phyloP scores from a whole-genome alignment of 768 basidiomycete species.

The Lentinula detonsa region DNA sequence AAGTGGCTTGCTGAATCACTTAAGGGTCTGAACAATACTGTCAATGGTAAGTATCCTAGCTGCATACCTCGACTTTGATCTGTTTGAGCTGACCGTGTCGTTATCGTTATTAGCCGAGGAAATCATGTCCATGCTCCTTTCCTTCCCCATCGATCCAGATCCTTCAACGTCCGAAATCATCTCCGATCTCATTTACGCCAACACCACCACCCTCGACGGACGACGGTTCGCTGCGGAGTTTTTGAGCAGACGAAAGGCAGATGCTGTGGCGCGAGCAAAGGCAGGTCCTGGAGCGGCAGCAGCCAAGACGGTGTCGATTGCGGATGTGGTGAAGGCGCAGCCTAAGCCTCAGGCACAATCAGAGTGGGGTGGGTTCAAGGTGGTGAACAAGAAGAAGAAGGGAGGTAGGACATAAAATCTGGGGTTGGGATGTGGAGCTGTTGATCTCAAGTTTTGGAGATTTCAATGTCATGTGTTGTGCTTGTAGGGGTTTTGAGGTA shows the following conservation, averaged over 20 bases:
- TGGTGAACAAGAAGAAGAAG: slow-evolving; percentile 95
- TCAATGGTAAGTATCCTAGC: slow-evolving; percentile 49
- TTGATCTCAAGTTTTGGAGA: neutral
- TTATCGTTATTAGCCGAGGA: slow-evolving; percentile 68
- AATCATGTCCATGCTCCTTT: slow-evolving; percentile 90
- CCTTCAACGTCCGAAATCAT: slow-evolving; percentile 84
- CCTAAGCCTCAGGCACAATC: slow-evolving; percentile 66
- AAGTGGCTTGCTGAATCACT: slow-evolving; percentile 86
- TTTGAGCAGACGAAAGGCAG: slow-evolving; percentile 78
- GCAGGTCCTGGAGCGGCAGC: slow-evolving; percentile 25
- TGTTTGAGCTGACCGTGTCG: slow-evolving; percentile 6
- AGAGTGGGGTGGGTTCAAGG: slow-evolving; percentile 88
- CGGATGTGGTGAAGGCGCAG: slow-evolving; percentile 86
- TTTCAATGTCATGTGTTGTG: neutral
- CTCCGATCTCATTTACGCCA: slow-evolving; percentile 90
- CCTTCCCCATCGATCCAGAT: slow-evolving; percentile 89
- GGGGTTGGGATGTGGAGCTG: neutral
- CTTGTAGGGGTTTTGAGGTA: too few relatives aligned
- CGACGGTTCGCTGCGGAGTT: slow-evolving; percentile 93
- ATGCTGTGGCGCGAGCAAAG: slow-evolving; percentile 55
- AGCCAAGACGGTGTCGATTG: slow-evolving; percentile 64
- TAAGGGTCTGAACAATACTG: slow-evolving; percentile 66
- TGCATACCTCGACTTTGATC: too few relatives aligned
- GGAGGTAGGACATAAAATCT: slow-evolving; percentile 40
- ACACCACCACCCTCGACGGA: slow-evolving; percentile 92